A percentile compares a stretch with the other conserved stretches of the same genome.
phyloP scores from a whole-genome alignment of 192 early-diverging fungal genomes.

The Backusella australiensis region DNA sequence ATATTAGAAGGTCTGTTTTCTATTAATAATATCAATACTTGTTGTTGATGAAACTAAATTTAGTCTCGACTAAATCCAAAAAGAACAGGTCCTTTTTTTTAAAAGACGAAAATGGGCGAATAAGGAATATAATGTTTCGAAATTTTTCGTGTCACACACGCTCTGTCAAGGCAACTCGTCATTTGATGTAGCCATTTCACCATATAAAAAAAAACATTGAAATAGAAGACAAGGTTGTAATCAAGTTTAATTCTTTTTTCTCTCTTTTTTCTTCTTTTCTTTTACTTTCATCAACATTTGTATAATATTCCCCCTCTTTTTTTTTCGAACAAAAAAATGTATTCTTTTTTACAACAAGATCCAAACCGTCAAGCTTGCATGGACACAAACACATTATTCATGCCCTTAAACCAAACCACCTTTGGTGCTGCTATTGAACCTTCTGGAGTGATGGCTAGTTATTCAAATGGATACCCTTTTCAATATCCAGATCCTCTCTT shows the following conservation, averaged over 20 bases:
- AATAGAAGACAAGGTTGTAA: slow-evolving; percentile 4
- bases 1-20: neutral
- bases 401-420: neutral
- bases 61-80: neutral
- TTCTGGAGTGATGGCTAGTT: neutral
- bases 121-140: slow-evolving; percentile 9
- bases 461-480: slow-evolving; percentile 8
- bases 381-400: slow-evolving; percentile 2
- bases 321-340: neutral
- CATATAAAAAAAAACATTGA: slow-evolving; percentile 9
- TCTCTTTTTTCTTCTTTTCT: slow-evolving; percentile 10
- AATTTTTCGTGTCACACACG: slow-evolving; percentile 17
- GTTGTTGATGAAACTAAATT: neutral
- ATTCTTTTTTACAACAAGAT: slow-evolving; percentile 5
- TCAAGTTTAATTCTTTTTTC: neutral
- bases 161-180: slow-evolving; percentile 23
- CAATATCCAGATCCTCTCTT: slow-evolving; percentile 1
- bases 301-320: neutral
- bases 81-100: neutral
- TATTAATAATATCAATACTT: neutral
- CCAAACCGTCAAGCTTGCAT: slow-evolving; percentile 4
- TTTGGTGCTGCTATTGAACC: slow-evolving; percentile 8
- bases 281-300: neutral
- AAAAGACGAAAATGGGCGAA: neutral
- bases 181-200: slow-evolving; percentile 26